Base-by-base conservation (phyloP, 345 rosid species). In the Streptanthus diversifolius region DNA sequence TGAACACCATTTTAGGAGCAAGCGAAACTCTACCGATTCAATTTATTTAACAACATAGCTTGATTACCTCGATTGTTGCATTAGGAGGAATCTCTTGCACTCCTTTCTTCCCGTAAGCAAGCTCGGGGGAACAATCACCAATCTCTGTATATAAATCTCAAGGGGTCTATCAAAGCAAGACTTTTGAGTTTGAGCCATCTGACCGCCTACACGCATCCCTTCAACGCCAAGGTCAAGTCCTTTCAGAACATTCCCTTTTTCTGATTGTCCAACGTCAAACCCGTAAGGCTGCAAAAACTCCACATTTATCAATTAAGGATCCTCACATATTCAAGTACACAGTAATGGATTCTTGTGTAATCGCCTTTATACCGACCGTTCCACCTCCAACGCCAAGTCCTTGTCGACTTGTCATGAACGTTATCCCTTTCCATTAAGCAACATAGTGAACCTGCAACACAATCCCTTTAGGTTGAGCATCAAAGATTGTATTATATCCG, bases 381-480 rank as follows among this genome's bases (percentile, higher is more conserved):
- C 98, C 98, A 57, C 98, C 98, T 43, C 97, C 96, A 68, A 93
- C 95, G 3, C 98, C 97, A 7, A 89, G 82, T 65, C 98, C 98
- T 79, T 93, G 97, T 58, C 98, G 85, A 72, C 97, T 93, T 11
- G 98, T 93, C 98, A 93, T 93, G 80, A 93, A 93, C 19, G 97
- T 93, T 56, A 93, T 79, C 67, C 90, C 92, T 73, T 79, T 93
- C 98, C 98, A 93, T 83, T 89, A 91, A 7, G 98, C 97, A 79
- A 90, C 98, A 77, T 89, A 93, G 79, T 93, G 98, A 73, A 93
- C 88, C 98, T 93, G 69, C 61, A 72, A 54, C 63, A 49, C 76
- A 57, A 25, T 36, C 37, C 18, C 8, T 32, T 58, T 24, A 51
- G 12, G 74, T 18, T 75, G 19, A 75, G 15, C 71, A 57, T n/a